Evolutionary conservation across 2,329 filamentous ascomycete genomes (phyloP).

Genomic region (Phoma sp.): DNA sequence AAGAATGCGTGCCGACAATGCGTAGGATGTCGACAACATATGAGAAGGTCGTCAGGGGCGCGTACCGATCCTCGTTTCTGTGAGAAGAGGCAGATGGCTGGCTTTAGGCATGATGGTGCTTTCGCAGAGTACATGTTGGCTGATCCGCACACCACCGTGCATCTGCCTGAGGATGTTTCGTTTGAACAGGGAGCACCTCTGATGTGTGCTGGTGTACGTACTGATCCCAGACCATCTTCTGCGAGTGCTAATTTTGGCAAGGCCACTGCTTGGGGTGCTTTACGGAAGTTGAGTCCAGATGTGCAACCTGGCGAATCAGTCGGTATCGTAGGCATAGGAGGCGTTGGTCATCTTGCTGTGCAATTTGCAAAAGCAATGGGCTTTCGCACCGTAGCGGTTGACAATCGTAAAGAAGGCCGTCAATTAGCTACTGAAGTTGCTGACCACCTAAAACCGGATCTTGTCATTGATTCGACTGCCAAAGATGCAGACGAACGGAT

Average conservation of each 20-base stretch:
- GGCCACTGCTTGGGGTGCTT: slow-evolving; percentile 37
- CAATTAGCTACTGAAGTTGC: slow-evolving; percentile 26
- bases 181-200: slow-evolving; percentile 41
- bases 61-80: slow-evolving; percentile 38
- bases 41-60: slow-evolving; percentile 13
- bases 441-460: slow-evolving; percentile 25
- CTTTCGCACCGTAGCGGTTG: slow-evolving; percentile 30
- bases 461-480: slow-evolving; percentile 24
- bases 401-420: slow-evolving; percentile 32
- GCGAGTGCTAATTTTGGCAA: neutral
- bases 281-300: slow-evolving; percentile 27
- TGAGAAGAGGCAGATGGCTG: slow-evolving; percentile 34
- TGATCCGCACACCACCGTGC: slow-evolving; percentile 36
- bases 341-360: slow-evolving; percentile 76
- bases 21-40: slow-evolving; percentile 26
- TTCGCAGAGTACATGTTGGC: slow-evolving; percentile 44
- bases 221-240: no score
- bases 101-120: slow-evolving; percentile 40
- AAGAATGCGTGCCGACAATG: slow-evolving; percentile 34
- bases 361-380: slow-evolving; percentile 65
- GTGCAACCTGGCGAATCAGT: slow-evolving; percentile 71
- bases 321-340: slow-evolving; percentile 82
- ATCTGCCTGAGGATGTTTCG: slow-evolving; percentile 27
- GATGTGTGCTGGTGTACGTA: slow-evolving; percentile 44
- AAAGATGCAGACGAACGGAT: slow-evolving; percentile 22